phyloP scores from a whole-genome alignment of 1,284 basidiomycete species.

The Marasmius sp. region DNA sequence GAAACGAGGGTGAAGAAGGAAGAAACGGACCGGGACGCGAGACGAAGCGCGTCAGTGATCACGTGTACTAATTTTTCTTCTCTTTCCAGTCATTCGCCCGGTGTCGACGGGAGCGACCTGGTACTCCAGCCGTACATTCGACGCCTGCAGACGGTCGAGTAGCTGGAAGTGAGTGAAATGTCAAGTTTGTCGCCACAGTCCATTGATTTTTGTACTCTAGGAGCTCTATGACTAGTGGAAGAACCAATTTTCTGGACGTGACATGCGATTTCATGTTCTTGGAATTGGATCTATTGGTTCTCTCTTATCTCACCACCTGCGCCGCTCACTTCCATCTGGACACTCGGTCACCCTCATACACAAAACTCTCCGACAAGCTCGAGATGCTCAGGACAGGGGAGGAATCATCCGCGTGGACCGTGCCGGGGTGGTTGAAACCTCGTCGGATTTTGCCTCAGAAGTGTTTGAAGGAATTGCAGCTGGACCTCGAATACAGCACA shows the following conservation, averaged over 20 bases:
- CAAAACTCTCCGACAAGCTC: conserved; percentile 40
- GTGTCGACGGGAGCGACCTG: neutral
- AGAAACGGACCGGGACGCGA: too few relatives aligned
- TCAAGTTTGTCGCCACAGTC: too few relatives aligned
- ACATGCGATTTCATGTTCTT: conserved; percentile 74
- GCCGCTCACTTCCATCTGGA: conserved; percentile 50
- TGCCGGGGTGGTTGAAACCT: conserved; percentile 40
- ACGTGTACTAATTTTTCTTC: neutral
- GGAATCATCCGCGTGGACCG: conserved; percentile 46
- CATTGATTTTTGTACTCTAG: neutral
- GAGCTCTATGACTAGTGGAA: conserved; percentile 1
- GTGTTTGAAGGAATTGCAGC: conserved; percentile 33
- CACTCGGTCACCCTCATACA: conserved; percentile 71
- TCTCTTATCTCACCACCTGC: conserved; percentile 78
- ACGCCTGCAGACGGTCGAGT: too few relatives aligned
- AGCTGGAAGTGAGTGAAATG: too few relatives aligned
- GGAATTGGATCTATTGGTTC: conserved; percentile 82
- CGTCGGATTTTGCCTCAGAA: conserved; percentile 47
- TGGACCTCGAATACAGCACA: neutral
- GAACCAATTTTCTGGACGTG: conserved; percentile 12
- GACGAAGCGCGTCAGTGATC: neutral
- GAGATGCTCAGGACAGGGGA: conserved; percentile 28
- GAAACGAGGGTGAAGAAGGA: neutral
- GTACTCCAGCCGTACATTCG: too few relatives aligned
- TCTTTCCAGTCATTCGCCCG: neutral